Conservation (phyloP, 2,329 filamentous ascomycete species). For the Magnaporthiopsis incrustans region DNA sequence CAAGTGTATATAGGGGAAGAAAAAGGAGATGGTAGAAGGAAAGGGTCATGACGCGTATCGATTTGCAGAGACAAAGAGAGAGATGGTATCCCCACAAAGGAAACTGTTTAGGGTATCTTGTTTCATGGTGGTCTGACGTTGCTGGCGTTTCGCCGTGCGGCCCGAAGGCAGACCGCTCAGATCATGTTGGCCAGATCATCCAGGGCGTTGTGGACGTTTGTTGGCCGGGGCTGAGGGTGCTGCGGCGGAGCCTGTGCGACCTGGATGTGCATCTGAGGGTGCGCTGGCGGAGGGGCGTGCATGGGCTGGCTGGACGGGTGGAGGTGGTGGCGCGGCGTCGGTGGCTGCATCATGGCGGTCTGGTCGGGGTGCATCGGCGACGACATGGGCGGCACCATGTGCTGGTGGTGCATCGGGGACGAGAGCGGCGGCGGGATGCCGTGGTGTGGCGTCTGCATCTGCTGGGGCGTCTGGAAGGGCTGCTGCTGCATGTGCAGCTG, state of each 20-base stretch:
- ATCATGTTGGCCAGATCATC: conserved; percentile 40
- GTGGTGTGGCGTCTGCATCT: conserved; percentile 12
- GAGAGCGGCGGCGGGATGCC: conserved; percentile 14
- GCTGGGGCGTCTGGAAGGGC: conserved; percentile 13
- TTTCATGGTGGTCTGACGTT: background rate
- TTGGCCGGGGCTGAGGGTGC: conserved; percentile 22
- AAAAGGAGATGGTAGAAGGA: background rate
- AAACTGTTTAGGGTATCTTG: background rate
- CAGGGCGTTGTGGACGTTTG: conserved; percentile 21
- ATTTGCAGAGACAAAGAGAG: conserved; percentile 2
- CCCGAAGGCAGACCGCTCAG: conserved; percentile 17
- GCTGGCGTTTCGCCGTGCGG: no score
- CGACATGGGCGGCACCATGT: conserved; percentile 1
- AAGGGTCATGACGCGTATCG: background rate
- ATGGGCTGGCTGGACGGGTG: conserved; percentile 13
- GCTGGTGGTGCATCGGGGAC: conserved; percentile 14
- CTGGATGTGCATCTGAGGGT: conserved; percentile 17
- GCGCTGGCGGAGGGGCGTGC: conserved; percentile 13
- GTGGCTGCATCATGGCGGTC: conserved; percentile 6
- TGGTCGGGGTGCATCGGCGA: conserved; percentile 14
- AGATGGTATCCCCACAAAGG: background rate
- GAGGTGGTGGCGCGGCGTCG: conserved; percentile 8
- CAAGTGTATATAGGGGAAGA: no score
- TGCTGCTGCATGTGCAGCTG: conserved; percentile 19
- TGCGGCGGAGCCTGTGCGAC: conserved; percentile 19